A percentile compares a stretch with the other conserved stretches of the same genome.
Evolutionary conservation across 1,139 yeast species (phyloP).

Genomic region (Hemisphaericaspora xylofermentans): DNA sequence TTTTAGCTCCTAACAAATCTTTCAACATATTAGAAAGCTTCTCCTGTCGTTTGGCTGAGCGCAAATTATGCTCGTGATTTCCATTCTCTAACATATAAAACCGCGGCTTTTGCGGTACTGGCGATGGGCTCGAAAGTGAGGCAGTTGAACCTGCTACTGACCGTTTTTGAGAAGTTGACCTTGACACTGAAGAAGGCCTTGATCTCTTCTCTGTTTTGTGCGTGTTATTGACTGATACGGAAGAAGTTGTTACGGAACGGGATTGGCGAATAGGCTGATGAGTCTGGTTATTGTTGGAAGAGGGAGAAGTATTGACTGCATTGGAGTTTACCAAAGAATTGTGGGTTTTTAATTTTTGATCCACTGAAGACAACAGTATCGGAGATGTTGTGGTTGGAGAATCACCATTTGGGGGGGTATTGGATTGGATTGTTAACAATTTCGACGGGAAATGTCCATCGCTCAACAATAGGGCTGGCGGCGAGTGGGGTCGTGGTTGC

Average conservation of each 20-base stretch:
- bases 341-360: conserved; percentile 12
- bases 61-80: conserved; percentile 73
- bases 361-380: conserved; percentile 14
- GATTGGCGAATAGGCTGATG: conserved; percentile 1
- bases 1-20: conserved; percentile 79
- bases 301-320: not conserved
- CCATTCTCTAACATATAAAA: conserved; percentile 63
- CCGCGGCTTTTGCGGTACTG: conserved; percentile 33
- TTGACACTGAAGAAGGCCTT: conserved; percentile 2
- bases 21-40: conserved; percentile 83
- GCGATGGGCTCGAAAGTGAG: conserved; percentile 7
- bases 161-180: conserved; percentile 7
- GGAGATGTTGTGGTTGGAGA: conserved; percentile 18
- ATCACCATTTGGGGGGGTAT: conserved; percentile 11
- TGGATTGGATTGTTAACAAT: conserved; percentile 15
- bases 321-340: not conserved
- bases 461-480: conserved; percentile 2
- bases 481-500: conserved; percentile 12
- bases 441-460: conserved; percentile 16
- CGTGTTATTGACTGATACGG: conserved; percentile 1
- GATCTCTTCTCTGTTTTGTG: not conserved
- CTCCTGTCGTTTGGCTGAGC: conserved; percentile 82
- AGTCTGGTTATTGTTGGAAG: conserved; percentile 3
- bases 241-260: conserved; percentile 2
- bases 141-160: conserved; percentile 8